A percentile compares a stretch with the other conserved stretches of the same genome.
Evolutionary conservation across 179 eudicot species (phyloP).

Genomic region (Beta lomatogona): DNA sequence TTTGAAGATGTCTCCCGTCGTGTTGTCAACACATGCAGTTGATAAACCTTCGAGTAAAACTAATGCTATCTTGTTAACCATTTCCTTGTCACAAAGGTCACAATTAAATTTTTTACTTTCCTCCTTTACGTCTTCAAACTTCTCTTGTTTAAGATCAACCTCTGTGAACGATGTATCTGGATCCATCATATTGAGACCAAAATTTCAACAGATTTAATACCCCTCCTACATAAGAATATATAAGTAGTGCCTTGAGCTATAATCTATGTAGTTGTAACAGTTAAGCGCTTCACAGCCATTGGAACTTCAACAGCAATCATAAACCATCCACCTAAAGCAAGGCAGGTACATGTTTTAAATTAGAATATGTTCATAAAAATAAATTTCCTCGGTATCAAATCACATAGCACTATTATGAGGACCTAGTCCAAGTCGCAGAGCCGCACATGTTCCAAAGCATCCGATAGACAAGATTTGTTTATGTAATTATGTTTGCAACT

Average conservation of each 20-base stretch:
- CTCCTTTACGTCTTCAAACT: constrained; percentile 54
- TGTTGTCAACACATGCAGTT: constrained; percentile 90
- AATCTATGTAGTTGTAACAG: background rate
- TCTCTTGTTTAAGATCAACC: constrained; percentile 58
- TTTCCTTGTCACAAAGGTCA: constrained; percentile 68
- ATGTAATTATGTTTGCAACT: background rate
- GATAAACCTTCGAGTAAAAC: constrained; percentile 79
- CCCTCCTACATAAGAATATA: background rate
- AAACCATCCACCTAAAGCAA: constrained; percentile 3
- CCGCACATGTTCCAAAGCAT: background rate
- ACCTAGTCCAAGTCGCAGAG: background rate
- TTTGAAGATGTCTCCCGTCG: constrained; percentile 77
- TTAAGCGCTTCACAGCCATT: background rate
- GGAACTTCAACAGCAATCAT: background rate
- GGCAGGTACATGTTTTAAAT: background rate
- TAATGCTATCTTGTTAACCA: constrained; percentile 74
- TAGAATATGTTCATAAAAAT: background rate
- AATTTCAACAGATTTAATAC: background rate
- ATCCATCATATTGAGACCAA: constrained; percentile 27
- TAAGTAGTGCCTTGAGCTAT: background rate
- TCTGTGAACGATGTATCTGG: constrained; percentile 33
- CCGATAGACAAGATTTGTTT: background rate
- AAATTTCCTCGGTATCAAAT: background rate
- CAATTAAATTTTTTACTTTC: constrained; percentile 54
- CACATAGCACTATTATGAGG: background rate